Base-by-base conservation (phyloP, 179 eudicot genomes). In the Drosera spatulata region DNA sequence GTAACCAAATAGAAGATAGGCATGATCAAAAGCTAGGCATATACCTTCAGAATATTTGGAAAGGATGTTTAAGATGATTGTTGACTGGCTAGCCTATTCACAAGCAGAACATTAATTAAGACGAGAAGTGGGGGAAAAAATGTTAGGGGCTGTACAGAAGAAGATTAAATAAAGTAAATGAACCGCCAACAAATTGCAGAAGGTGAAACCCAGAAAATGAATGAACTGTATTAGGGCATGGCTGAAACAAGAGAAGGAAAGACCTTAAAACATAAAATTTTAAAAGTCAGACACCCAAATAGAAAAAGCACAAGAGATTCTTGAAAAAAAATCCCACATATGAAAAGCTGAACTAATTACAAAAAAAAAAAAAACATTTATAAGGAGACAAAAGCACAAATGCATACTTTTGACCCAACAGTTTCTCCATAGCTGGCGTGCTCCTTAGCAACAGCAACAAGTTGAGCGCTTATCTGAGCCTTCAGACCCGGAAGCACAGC, bases 361-460 rank as follows among this genome's bases (percentile, higher is more conserved):
- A 1, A 55, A 6, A 10, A 8, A 3, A 55, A 39, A 55, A 37
- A 8, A 4, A 8, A 7, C 15, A 2, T 10, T 5, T 5, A 13
- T 37, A 55, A 3, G 51, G 7, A 47, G 10, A 7, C 38, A 44
- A 39, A 65, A 14, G 6, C 33, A 42, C 15, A 11, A 8, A 10
- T 42, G 15, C 51, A 66, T 61, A 66, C 96, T 85, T 85, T 87
- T 49, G 96, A 82, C 66, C 85, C 96, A 40, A 81, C 71, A 58
- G 79, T 73, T 53, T 85, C 96, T 63, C 96, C 96, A 74, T 82
- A 87, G 73, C 91, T 81, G 54, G 93, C 87, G 61, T 80, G 85
- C 81, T 87, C 96, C 77, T 87, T 87, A 15, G 91, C 86, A 67
- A 81, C 88, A 47, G 88, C 69, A 51, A 80, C 81, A 50, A 87